Evolutionary conservation across 129 eudicot species (phyloP).

Genomic region (Flaveria sonorensis): DNA sequence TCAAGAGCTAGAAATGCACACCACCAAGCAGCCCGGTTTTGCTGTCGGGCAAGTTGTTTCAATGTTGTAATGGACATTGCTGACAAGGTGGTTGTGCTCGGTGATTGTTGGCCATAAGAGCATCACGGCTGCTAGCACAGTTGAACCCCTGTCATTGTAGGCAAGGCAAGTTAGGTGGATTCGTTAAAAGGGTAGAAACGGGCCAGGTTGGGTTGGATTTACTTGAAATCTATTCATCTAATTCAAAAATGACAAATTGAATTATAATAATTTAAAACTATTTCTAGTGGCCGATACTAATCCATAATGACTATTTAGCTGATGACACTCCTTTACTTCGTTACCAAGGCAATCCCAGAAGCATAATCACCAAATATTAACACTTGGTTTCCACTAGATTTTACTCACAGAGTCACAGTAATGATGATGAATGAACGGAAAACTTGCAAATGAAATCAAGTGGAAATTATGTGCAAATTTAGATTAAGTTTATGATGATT

Average conservation of each 20-base stretch:
- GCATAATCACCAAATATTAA: no score
- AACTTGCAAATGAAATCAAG: no score
- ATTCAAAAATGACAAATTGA: neutral
- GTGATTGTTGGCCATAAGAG: slow-evolving; percentile 85
- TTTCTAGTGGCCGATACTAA: no score
- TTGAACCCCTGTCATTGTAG: slow-evolving; percentile 53
- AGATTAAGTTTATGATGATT: no score
- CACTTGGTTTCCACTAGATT: no score
- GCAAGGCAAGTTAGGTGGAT: neutral
- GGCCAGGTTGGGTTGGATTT: neutral
- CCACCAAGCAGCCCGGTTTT: slow-evolving; percentile 94
- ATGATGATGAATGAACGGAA: no score
- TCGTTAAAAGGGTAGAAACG: neutral
- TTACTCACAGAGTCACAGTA: no score
- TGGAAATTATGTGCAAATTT: no score
- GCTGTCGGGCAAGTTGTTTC: slow-evolving; percentile 85
- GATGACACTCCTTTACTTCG: no score
- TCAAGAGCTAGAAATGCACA: slow-evolving; percentile 92
- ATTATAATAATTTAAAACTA: no score
- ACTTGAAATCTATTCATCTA: neutral
- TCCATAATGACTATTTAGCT: no score
- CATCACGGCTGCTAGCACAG: slow-evolving; percentile 77
- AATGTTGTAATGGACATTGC: slow-evolving; percentile 63
- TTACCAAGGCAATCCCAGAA: no score
- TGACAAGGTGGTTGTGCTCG: slow-evolving; percentile 62